Evolutionary conservation across 2,329 filamentous ascomycete species (phyloP).

Genomic region (Calonectria pauciramosa): DNA sequence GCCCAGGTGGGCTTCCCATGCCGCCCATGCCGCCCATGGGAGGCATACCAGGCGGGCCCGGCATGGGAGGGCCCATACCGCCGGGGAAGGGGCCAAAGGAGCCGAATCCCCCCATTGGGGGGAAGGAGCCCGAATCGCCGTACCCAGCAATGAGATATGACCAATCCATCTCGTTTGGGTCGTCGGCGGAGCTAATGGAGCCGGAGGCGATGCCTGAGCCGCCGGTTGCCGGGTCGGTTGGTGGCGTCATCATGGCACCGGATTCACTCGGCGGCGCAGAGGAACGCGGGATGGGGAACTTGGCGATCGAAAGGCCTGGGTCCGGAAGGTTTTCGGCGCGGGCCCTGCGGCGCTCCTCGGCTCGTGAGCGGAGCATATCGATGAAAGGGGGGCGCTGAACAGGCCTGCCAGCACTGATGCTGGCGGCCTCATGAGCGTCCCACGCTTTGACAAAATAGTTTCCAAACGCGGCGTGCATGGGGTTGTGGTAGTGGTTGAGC

Average conservation of each 20-base stretch:
- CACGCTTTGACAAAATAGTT: conserved; percentile 73
- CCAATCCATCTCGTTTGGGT: conserved; percentile 62
- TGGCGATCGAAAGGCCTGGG: conserved; percentile 38
- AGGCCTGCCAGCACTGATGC: conserved; percentile 58
- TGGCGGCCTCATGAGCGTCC: conserved; percentile 67
- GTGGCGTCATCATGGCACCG: conserved; percentile 50
- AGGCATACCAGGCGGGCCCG: conserved; percentile 23
- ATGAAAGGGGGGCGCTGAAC: conserved; percentile 63
- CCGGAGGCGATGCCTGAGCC: conserved; percentile 30
- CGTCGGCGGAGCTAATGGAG: conserved; percentile 44
- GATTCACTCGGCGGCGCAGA: conserved; percentile 42
- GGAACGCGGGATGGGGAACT: conserved; percentile 42
- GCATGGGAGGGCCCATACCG: conserved; percentile 29
- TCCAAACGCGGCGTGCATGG: conserved; percentile 71
- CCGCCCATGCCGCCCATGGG: conserved; percentile 43
- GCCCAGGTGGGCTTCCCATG: conserved; percentile 34
- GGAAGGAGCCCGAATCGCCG: conserved; percentile 49
- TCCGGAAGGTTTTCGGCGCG: conserved; percentile 46
- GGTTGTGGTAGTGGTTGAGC: conserved; percentile 64
- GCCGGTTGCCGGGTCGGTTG: conserved; percentile 38
- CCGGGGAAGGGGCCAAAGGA: conserved; percentile 43
- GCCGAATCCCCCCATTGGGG: conserved; percentile 47
- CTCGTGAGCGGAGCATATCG: conserved; percentile 60
- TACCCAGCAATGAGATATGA: conserved; percentile 61
- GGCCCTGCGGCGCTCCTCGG: conserved; percentile 51